Evolutionary conservation across 1,284 basidiomycete genomes (phyloP), one percentile per base, ranked within the genome.

Genomic region (Leccinum griseonigrum): DNA sequence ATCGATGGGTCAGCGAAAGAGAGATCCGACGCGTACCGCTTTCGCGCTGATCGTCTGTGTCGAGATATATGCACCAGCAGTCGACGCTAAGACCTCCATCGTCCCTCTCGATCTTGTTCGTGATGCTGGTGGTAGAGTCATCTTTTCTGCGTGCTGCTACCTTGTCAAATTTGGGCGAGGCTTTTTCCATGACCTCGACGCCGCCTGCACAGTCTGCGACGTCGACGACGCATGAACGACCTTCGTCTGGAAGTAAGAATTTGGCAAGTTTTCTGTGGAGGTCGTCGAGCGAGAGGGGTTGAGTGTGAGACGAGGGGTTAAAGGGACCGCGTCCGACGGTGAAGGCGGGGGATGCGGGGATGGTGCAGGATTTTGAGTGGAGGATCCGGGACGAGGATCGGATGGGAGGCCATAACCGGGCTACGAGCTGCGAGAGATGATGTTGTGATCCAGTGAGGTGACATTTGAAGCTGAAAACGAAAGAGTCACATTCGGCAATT

Each of bases 151-250:
- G 82, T 3, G 75, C 65, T 31, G 79, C 78, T 28, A 87, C 79
- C 74, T 94, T 95, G 57, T 87, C 87, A 69, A 95, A 92, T 75
- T 98, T 98, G 73, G 85, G 91, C 63, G 98, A 78, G 0, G 92
- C 94, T 66, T 88, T 86, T 67, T 94, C 91, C 56, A 97, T 80
- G 1, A 97, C 85, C 68, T 97, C 94, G 1, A 90, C 82, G 4
- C 93, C 94, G 40, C 87, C 88, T 1, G 81, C 80, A 69, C 91
- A 95, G 54, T 90, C 86, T 2, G 86, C 83, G 11, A 94, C 87
- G 70, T 95, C 89, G 63, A 98, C 85, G 0, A 89, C 91, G 52
- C 84, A 84, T 26, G 89, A 87, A 58, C 88, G 83, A 28, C 76
- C 86, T 76, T 92, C 91, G 22, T 94, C 94, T 2, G 88, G 87